A percentile compares a stretch with the other conserved stretches of the same genome.
Evolutionary conservation across 2,329 filamentous ascomycete species (phyloP).

Genomic region (Trichocomaceae sp.): DNA sequence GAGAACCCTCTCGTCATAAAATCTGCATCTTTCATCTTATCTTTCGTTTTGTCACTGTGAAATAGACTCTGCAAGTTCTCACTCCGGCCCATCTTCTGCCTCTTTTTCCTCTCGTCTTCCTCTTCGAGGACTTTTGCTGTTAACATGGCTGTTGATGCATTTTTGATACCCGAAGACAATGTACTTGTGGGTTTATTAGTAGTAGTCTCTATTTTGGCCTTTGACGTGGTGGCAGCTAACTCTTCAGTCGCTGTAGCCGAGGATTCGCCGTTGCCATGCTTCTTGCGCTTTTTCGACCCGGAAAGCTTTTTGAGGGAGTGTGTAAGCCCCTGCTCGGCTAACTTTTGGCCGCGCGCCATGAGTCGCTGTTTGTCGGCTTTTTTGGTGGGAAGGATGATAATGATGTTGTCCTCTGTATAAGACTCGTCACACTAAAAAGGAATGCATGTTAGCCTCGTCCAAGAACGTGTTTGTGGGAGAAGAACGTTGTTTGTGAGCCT

Average conservation of each 20-base stretch:
- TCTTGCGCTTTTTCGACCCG: constrained; percentile 67
- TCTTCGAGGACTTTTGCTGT: constrained; percentile 83
- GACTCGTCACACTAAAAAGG: constrained; percentile 62
- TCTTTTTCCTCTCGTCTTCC: constrained; percentile 74
- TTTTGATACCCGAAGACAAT: constrained; percentile 64
- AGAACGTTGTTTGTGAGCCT: neutral
- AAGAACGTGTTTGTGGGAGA: neutral
- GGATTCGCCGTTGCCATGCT: constrained; percentile 46
- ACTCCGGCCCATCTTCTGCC: constrained; percentile 54
- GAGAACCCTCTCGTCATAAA: constrained; percentile 56
- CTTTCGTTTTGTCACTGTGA: constrained; percentile 33
- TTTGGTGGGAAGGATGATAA: constrained; percentile 70
- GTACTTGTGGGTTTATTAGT: constrained; percentile 25
- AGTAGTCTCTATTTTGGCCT: constrained; percentile 16
- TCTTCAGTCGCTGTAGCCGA: constrained; percentile 8
- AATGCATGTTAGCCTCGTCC: constrained; percentile 11
- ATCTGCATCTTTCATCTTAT: constrained; percentile 41
- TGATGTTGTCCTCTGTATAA: constrained; percentile 68
- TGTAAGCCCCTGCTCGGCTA: constrained; percentile 66
- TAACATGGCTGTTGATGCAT: constrained; percentile 74
- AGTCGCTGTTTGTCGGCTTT: constrained; percentile 65
- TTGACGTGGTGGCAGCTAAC: constrained; percentile 11
- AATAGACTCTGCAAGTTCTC: constrained; percentile 53
- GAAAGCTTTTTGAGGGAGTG: constrained; percentile 80
- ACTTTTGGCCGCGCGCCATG: constrained; percentile 57